A percentile compares a stretch with the other conserved stretches of the same genome.
These are phyloP conservation scores for Cercospora sp. DNA, from an alignment of 2,329 filamentous ascomycete genomes.

Conservation along the genomic window DNA sequence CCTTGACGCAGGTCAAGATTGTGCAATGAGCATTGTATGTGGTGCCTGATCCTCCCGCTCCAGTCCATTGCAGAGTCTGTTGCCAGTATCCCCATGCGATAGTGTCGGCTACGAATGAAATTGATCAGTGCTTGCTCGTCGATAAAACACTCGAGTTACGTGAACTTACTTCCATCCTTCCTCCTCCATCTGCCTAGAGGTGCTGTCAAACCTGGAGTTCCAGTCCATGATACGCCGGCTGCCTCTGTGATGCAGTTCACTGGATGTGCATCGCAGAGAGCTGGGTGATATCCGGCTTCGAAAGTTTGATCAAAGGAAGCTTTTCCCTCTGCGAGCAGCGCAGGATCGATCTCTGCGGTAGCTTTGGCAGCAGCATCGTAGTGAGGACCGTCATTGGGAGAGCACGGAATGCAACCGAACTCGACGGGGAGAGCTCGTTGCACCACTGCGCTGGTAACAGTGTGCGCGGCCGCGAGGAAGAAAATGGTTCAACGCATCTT, in stretches of 20 bases:
- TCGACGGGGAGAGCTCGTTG: neutral
- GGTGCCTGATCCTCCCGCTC: neutral
- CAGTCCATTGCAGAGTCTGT: neutral
- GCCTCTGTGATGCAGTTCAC: neutral
- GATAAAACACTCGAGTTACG: too few relatives aligned
- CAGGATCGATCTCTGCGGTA: neutral
- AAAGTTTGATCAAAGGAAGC: neutral
- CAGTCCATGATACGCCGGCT: neutral
- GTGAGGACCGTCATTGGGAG: neutral
- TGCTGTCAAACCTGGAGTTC: neutral
- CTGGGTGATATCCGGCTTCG: neutral
- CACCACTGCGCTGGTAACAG: neutral
- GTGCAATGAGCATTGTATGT: conserved; percentile 7
- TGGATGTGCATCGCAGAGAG: neutral
- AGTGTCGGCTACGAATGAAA: neutral
- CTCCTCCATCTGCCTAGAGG: conserved; percentile 1
- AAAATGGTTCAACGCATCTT: neutral
- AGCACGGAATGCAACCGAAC: neutral
- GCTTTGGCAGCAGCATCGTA: neutral
- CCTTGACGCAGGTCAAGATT: conserved; percentile 6
- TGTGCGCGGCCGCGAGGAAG: conserved; percentile 1
- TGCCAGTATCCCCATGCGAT: neutral
- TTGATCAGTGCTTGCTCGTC: neutral
- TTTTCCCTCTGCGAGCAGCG: neutral
- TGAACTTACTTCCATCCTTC: conserved; percentile 6